Evolutionary conservation across 2,329 filamentous ascomycete species (phyloP).

Genomic region (Sporothrix protearum): DNA sequence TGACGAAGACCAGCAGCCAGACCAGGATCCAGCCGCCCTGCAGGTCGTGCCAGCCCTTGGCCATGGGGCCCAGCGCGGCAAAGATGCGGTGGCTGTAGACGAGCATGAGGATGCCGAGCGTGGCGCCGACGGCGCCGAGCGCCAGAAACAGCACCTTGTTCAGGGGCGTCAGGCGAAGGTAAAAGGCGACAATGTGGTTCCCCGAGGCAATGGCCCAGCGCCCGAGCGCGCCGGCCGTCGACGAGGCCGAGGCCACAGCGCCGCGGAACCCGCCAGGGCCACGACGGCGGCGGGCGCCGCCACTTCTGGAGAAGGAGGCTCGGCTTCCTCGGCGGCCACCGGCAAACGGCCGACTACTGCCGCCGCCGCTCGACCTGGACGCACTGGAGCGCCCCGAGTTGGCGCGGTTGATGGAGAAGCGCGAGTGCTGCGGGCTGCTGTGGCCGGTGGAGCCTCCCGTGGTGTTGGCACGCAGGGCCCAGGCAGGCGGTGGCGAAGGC

Average conservation of each 20-base stretch:
- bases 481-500: constrained; percentile 16
- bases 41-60: constrained; percentile 71
- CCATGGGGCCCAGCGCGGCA: constrained; percentile 66
- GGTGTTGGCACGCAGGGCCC: constrained; percentile 13
- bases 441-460: neutral
- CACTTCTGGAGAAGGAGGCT: neutral
- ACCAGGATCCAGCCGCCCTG: constrained; percentile 70
- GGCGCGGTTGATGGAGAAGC: constrained; percentile 20
- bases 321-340: neutral
- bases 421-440: constrained; percentile 19
- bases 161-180: constrained; percentile 53
- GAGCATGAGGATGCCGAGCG: constrained; percentile 64
- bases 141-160: constrained; percentile 59
- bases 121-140: constrained; percentile 48
- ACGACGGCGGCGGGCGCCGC: neutral
- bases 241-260: neutral
- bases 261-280: neutral
- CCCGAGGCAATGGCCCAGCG: constrained; percentile 12
- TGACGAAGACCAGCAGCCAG: constrained; percentile 69
- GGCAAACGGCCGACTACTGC: neutral
- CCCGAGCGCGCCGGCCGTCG: neutral
- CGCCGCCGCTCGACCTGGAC: neutral
- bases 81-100: constrained; percentile 80
- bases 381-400: constrained; percentile 5
- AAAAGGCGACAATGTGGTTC: constrained; percentile 33